Evolutionary conservation across 2,329 filamentous ascomycete species (phyloP).

Genomic region (Fusarium sp.): DNA sequence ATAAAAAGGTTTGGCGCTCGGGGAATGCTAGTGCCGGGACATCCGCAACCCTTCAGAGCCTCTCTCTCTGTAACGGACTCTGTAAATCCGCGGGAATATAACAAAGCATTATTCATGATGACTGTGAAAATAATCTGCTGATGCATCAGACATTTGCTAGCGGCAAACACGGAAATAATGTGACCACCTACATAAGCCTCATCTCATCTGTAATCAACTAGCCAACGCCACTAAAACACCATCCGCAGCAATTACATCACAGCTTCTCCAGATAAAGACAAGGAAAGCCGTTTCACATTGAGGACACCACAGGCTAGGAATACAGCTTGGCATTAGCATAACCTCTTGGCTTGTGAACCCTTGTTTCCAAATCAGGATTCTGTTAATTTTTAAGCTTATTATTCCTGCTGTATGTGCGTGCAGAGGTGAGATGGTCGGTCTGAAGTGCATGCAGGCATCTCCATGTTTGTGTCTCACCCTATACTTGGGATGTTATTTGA

Average conservation of each 20-base stretch:
- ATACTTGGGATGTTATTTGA: background rate
- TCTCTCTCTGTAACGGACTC: background rate
- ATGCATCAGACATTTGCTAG: background rate
- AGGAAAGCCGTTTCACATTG: conserved; percentile 6
- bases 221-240: conserved; percentile 3
- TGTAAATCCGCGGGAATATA: conserved; percentile 2
- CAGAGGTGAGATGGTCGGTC: background rate
- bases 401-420: background rate
- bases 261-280: background rate
- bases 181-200: background rate
- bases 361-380: conserved; percentile 10
- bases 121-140: background rate
- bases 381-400: conserved; percentile 13
- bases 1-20: background rate
- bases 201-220: background rate
- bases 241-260: conserved; percentile 12
- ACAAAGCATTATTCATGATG: conserved; percentile 1
- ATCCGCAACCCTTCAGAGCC: background rate
- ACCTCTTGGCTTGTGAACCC: background rate
- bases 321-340: background rate
- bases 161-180: background rate
- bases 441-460: background rate
- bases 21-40: conserved; percentile 2
- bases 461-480: conserved; percentile 13
- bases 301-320: background rate